Percentiles rank a stretch among this genome's conserved stretches.
Conservation (phyloP, 2,329 filamentous ascomycete species). For the Alternaria sp. region DNA sequence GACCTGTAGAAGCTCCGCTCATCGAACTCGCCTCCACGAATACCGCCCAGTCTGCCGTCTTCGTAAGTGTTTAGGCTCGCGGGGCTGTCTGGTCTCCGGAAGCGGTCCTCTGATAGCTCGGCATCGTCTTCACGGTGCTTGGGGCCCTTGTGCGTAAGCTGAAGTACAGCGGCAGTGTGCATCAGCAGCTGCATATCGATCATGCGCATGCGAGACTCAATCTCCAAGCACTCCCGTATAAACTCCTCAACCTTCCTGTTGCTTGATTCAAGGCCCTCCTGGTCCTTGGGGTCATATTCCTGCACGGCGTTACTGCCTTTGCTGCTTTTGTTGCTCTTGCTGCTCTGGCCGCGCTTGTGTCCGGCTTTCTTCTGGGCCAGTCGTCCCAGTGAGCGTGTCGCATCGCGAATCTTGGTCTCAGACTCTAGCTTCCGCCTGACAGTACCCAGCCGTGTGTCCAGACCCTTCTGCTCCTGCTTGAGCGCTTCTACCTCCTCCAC, state of each 20-base stretch:
- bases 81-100: conserved; percentile 72
- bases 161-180: conserved; percentile 91
- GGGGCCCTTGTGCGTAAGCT: conserved; percentile 85
- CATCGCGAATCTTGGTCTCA: conserved; percentile 94
- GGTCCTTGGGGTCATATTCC: conserved; percentile 60
- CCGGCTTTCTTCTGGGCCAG: conserved; percentile 72
- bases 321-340: conserved; percentile 61
- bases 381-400: conserved; percentile 83
- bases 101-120: conserved; percentile 44
- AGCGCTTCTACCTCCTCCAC: conserved; percentile 90
- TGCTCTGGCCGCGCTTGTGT: conserved; percentile 62
- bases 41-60: conserved; percentile 62
- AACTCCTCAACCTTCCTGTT: conserved; percentile 87
- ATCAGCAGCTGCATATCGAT: conserved; percentile 80
- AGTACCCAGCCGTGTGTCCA: conserved; percentile 81
- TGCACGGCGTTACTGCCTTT: conserved; percentile 51
- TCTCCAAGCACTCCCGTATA: conserved; percentile 77
- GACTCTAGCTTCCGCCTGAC: conserved; percentile 84
- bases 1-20: conserved; percentile 77
- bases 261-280: conserved; percentile 77
- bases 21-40: conserved; percentile 73
- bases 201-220: conserved; percentile 79
- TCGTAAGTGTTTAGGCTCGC: conserved; percentile 78
- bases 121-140: conserved; percentile 64
- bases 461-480: conserved; percentile 82